phyloP scores from a whole-genome alignment of 1,139 yeast species.

The Spencermartinsiella ligniputridi region DNA sequence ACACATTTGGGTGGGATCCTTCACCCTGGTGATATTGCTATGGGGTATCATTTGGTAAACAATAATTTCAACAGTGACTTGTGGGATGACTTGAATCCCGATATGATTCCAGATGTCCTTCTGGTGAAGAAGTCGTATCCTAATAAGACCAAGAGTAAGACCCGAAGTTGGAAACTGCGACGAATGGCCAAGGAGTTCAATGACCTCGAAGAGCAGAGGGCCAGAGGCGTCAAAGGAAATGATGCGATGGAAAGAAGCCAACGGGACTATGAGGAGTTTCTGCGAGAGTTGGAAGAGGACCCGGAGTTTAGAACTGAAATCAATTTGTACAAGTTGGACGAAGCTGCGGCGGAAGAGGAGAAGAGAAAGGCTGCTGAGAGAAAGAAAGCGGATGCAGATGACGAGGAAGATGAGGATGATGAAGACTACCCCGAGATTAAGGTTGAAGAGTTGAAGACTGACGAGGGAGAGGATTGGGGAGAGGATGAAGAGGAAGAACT shows the following conservation, averaged over 20 bases:
- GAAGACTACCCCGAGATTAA: constrained; percentile 55
- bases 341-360: constrained; percentile 16
- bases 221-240: constrained; percentile 59
- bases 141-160: constrained; percentile 65
- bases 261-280: constrained; percentile 77
- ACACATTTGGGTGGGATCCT: constrained; percentile 90
- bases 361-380: neutral
- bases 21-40: constrained; percentile 93
- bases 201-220: constrained; percentile 38
- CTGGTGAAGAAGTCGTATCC: constrained; percentile 88
- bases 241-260: constrained; percentile 67
- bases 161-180: constrained; percentile 90
- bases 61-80: constrained; percentile 84
- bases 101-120: constrained; percentile 70
- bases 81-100: constrained; percentile 69
- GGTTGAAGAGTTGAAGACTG: constrained; percentile 58
- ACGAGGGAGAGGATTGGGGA: constrained; percentile 58
- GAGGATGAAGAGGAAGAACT: constrained; percentile 10
- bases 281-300: constrained; percentile 91
- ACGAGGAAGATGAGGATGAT: constrained; percentile 22
- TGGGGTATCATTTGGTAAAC: constrained; percentile 83
- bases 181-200: constrained; percentile 97
- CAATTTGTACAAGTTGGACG: constrained; percentile 67
- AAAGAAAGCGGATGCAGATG: constrained; percentile 31
- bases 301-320: constrained; percentile 84